Conservation (phyloP, 148 eudicot species). For the Chenopodium suecicum region DNA sequence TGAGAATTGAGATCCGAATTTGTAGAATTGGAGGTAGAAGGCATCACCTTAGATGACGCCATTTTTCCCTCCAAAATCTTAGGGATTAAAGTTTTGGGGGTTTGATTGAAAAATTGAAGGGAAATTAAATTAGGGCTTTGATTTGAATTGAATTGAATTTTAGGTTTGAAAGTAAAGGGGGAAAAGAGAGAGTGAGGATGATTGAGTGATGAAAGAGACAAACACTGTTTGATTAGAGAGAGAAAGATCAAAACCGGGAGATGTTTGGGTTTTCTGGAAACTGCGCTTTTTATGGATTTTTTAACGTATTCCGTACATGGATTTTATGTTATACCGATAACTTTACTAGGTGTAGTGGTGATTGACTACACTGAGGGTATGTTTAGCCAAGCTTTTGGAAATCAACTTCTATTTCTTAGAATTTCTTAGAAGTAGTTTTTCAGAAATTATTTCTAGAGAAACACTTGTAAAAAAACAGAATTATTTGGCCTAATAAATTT, state of each 20-base stretch:
- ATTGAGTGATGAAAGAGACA: slow-evolving; percentile 1
- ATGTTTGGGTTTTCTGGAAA: neutral
- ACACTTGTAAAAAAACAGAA: no score
- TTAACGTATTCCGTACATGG: no score
- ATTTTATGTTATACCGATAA: no score
- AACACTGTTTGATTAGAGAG: no score
- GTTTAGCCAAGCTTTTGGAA: no score
- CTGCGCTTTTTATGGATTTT: neutral
- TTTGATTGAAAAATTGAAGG: neutral
- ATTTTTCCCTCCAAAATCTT: slow-evolving; percentile 26
- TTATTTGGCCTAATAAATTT: no score
- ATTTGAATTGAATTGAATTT: neutral
- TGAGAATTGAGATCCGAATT: slow-evolving; percentile 44
- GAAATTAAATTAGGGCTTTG: slow-evolving; percentile 8
- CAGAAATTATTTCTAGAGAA: no score
- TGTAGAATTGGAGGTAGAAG: slow-evolving; percentile 37
- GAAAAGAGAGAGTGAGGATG: slow-evolving; percentile 5
- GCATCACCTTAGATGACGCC: slow-evolving; percentile 63
- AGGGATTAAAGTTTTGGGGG: neutral
- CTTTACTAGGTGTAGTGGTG: no score
- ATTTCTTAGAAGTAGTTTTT: no score
- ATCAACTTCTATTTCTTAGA: no score
- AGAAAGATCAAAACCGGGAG: neutral
- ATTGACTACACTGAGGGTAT: no score
- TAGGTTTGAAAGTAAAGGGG: slow-evolving; percentile 16